Evolutionary conservation across 1,284 basidiomycete species (phyloP).

Genomic region (Ceratobasidium sp.): DNA sequence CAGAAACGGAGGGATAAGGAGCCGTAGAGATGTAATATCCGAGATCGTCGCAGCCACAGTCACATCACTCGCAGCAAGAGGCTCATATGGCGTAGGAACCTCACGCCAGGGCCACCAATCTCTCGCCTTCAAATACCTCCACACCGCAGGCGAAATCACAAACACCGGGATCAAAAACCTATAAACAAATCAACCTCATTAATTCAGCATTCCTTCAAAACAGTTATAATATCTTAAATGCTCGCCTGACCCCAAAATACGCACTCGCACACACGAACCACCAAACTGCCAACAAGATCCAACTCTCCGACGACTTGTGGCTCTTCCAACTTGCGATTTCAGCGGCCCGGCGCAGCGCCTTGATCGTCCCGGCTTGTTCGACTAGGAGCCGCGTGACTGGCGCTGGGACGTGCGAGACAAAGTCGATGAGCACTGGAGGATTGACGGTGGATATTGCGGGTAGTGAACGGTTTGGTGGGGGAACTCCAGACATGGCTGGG

Average conservation of each 20-base stretch:
- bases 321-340: constrained; percentile 50
- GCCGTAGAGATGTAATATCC: constrained; percentile 32
- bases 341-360: constrained; percentile 35
- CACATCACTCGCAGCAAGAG: constrained; percentile 32
- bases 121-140: constrained; percentile 30
- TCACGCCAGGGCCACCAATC: constrained; percentile 32
- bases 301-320: constrained; percentile 48
- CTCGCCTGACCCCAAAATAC: constrained; percentile 47
- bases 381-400: constrained; percentile 49
- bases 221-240: not conserved
- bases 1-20: constrained; percentile 28
- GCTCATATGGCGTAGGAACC: constrained; percentile 2
- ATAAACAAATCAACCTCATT: not conserved
- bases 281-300: constrained; percentile 48
- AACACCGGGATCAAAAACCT: constrained; percentile 30
- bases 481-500: constrained; percentile 30
- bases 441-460: constrained; percentile 31
- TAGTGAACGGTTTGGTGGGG: constrained; percentile 4
- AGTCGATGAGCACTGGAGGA: constrained; percentile 44
- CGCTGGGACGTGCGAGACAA: constrained; percentile 49
- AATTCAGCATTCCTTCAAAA: too few relatives aligned
- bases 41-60: constrained; percentile 34
- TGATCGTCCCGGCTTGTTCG: constrained; percentile 47
- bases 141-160: constrained; percentile 21
- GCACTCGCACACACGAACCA: constrained; percentile 47